phyloP scores from a whole-genome alignment of 352 stramenopile genomes.

The Phytophthora chlamydospora region DNA sequence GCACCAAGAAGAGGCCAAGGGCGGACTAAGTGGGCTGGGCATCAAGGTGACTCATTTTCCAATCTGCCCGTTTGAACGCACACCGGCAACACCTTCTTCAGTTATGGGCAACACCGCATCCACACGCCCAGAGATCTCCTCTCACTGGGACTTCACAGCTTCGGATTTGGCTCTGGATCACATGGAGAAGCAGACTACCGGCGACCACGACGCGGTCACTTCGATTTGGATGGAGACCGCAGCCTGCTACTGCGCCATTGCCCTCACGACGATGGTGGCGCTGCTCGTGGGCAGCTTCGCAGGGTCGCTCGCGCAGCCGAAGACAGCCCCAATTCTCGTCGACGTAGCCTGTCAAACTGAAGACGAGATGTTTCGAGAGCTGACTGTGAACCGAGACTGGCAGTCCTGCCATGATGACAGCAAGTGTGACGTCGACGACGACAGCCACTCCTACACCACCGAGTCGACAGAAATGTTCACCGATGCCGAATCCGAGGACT shows the following conservation, averaged over 20 bases:
- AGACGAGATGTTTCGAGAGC: conserved; percentile 9
- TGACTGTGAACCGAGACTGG: conserved; percentile 14
- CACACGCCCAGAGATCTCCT: conserved; percentile 12
- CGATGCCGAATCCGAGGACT: conserved; percentile 37
- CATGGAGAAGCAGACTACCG: conserved; percentile 31
- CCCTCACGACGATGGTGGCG: conserved; percentile 12
- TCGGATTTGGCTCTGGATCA: conserved; percentile 32
- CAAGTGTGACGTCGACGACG: conserved; percentile 18
- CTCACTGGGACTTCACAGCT: conserved; percentile 11
- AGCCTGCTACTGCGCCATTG: conserved; percentile 14
- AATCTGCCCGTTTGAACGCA: conserved; percentile 36
- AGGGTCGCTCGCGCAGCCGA: conserved; percentile 13
- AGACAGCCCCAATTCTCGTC: conserved; percentile 9
- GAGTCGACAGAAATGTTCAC: conserved; percentile 58
- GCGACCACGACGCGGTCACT: neutral
- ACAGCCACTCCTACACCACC: conserved; percentile 52
- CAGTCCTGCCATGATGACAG: conserved; percentile 12
- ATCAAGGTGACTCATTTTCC: conserved; percentile 33
- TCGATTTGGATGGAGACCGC: conserved; percentile 12
- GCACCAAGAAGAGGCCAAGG: too few species aligned
- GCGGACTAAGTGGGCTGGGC: neutral
- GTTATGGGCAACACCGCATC: conserved; percentile 61
- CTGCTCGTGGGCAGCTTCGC: conserved; percentile 25
- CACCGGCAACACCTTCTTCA: conserved; percentile 6
- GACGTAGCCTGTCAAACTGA: conserved; percentile 29